phyloP scores from a whole-genome alignment of 352 stramenopile species.

The Globisporangium perplexum region DNA sequence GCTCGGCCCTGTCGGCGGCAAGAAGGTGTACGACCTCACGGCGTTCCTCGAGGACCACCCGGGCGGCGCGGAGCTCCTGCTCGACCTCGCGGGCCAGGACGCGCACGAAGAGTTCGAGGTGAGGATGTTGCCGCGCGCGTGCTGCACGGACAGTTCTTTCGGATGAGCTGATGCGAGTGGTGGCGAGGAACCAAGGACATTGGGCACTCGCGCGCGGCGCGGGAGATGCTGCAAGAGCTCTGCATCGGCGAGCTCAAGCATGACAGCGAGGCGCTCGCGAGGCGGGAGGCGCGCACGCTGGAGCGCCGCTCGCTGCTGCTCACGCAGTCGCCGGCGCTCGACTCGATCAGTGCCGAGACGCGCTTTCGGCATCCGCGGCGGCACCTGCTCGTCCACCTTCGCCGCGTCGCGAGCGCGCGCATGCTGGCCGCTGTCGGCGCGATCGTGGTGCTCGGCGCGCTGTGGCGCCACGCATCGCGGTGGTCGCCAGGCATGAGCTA shows the following conservation, averaged over 20 bases:
- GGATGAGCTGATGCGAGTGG: neutral
- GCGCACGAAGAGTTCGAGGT: conserved; percentile 72
- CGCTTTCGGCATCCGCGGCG: too few relatives aligned
- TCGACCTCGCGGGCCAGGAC: conserved; percentile 84
- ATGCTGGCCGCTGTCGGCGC: neutral
- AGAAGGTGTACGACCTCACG: conserved; percentile 93
- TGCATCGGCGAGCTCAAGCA: conserved; percentile 74
- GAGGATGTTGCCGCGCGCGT: too few relatives aligned
- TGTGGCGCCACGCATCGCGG: neutral
- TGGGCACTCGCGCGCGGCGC: conserved; percentile 87
- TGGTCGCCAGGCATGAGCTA: neutral
- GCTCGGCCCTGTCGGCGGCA: conserved; percentile 21
- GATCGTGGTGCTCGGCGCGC: neutral
- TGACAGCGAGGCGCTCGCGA: conserved; percentile 10
- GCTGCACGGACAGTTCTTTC: too few relatives aligned
- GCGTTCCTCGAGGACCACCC: conserved; percentile 95
- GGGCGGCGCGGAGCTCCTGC: conserved; percentile 89
- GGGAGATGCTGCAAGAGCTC: conserved; percentile 85
- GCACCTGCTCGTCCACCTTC: neutral
- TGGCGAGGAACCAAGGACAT: conserved; percentile 59
- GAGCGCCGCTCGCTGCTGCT: conserved; percentile 23
- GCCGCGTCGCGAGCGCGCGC: neutral
- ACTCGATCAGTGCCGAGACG: neutral
- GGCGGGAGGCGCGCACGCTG: conserved; percentile 14
- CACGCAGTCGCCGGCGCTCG: conserved; percentile 11